Conservation (phyloP, 2,329 filamentous ascomycete genomes). For the Raffaelea arxii region DNA sequence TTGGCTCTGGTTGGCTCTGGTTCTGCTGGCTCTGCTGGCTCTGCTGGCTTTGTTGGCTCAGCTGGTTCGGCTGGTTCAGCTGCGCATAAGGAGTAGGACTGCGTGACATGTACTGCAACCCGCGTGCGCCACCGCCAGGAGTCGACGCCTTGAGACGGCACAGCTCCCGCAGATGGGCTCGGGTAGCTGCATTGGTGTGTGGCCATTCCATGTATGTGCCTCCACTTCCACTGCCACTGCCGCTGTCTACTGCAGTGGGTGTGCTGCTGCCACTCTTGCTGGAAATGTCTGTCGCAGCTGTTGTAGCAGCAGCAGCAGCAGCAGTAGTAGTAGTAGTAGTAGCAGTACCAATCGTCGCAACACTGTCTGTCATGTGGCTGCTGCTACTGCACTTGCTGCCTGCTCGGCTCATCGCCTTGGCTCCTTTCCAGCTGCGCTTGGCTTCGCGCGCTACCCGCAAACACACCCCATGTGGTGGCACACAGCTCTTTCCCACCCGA, state of each 20-base stretch:
- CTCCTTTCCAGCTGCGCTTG: conserved; percentile 57
- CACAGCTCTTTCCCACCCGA: conserved; percentile 50
- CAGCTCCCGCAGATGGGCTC: conserved; percentile 51
- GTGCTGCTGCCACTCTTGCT: conserved; percentile 44
- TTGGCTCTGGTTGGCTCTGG: no score
- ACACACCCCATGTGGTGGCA: conserved; percentile 57
- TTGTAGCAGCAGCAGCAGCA: neutral
- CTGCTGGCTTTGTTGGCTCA: no score
- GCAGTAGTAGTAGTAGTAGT: neutral
- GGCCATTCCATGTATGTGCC: conserved; percentile 50
- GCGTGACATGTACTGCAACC: conserved; percentile 36
- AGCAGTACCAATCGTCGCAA: neutral
- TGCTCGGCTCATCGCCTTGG: conserved; percentile 28
- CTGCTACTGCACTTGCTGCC: no score
- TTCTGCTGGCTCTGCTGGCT: no score
- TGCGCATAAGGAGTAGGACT: conserved; percentile 48
- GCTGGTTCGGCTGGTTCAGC: conserved; percentile 29
- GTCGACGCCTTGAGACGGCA: conserved; percentile 45
- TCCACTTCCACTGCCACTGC: conserved; percentile 19
- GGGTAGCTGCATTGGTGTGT: conserved; percentile 52
- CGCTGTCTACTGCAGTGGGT: conserved; percentile 34
- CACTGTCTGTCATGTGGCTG: no score
- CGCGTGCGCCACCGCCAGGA: conserved; percentile 29
- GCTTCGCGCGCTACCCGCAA: conserved; percentile 56
- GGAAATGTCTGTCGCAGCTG: conserved; percentile 13